Evolutionary conservation across 495 filamentous ascomycete species (phyloP), one percentile per base, ranked within the genome.

Genomic region (Aspergillus baeticus): DNA sequence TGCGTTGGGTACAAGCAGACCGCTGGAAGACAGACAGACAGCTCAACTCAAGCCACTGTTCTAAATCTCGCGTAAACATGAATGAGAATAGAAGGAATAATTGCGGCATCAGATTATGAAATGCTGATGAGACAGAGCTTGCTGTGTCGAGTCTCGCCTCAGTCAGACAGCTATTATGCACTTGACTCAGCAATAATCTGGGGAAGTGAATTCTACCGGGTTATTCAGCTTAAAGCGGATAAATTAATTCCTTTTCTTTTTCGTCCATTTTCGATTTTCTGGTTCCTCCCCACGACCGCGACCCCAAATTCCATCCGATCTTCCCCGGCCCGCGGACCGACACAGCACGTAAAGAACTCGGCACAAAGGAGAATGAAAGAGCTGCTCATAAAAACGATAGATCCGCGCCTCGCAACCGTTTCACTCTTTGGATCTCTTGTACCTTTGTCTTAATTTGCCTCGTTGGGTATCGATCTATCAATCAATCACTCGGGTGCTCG

Each of bases 281-380:
- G 55, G 23, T 54, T 50, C 38, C 46, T 60, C 51, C 47, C 54
- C 58, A 55, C 47, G 52, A 48, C 54, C 58, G 52, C 47, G 52
- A 48, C 54, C 54, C 56, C 54, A 53, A 52, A 58, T 41, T 48
- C 22, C 47, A 64, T 60, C 62, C 62, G 62, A 64, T 54, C 51
- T 59, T 64, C 62, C 62, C 62, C 62, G 62, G 62, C 51, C 62
- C 62, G 62, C 58, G 62, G 58, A 49, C 58, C 58, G 61, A 52
- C 43, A 33, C 14, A 48, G 18, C 51, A 41, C 33, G 53, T 18
- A 53, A 56, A 51, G 33, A 54, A 55, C 39, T 39, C 26, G 39
- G 51, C 49, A 47, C 17, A 52, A 58, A 54, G 20, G 48, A 58
- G 55, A 55, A 45, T 47, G 31, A 51, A 42, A 53, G 54, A 55